Percentiles rank a stretch among this genome's conserved stretches.
phyloP scores from a whole-genome alignment of 805 yeast species.

The Lipomyces mesembrius region DNA sequence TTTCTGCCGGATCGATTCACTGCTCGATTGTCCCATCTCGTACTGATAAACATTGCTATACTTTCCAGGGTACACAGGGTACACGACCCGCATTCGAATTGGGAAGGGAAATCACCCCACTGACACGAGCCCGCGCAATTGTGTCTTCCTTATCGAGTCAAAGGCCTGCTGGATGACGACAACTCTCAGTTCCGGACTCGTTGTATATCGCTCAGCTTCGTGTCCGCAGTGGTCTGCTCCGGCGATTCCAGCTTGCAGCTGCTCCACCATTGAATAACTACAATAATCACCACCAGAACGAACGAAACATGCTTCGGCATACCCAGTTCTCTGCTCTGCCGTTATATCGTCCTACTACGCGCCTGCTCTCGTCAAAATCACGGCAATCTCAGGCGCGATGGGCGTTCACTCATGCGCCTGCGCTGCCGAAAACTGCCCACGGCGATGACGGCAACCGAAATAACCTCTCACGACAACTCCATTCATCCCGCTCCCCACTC shows the following conservation, averaged over 20 bases:
- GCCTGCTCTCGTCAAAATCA: background rate
- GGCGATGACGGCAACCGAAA: background rate
- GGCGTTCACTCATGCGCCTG: constrained; percentile 5
- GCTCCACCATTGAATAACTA: background rate
- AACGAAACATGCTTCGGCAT: background rate
- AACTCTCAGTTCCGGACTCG: background rate
- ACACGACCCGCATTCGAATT: background rate
- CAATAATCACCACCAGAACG: background rate
- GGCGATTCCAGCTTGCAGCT: too few species aligned
- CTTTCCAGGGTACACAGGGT: too few species aligned
- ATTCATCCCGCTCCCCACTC: background rate
- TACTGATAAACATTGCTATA: too few species aligned
- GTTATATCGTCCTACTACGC: background rate
- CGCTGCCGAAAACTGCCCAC: background rate
- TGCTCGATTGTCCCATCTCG: background rate
- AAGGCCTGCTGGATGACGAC: background rate
- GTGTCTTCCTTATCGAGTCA: background rate
- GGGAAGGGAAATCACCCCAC: background rate
- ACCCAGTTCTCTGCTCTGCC: background rate
- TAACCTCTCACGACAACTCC: background rate
- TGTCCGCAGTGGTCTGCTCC: background rate
- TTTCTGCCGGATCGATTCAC: background rate
- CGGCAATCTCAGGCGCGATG: constrained; percentile 5
- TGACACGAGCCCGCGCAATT: background rate
- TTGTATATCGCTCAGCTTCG: background rate